These are phyloP conservation scores for Paramecium bursaria DNA, from an alignment of 73 alveolate species.

Conservation along the genomic window DNA sequence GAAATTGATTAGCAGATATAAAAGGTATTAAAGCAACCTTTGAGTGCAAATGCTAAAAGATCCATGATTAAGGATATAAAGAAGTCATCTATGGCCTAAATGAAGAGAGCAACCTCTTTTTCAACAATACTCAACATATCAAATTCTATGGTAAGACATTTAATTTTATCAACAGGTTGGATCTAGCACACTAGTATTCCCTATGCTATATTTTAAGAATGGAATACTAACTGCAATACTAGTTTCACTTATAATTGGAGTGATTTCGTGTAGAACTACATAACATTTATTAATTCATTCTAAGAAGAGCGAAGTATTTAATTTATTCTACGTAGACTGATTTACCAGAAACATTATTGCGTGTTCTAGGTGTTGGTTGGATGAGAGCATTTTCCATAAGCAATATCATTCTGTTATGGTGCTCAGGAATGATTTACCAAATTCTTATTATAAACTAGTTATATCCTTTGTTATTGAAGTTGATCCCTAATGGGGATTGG, in stretches of 20 bases:
- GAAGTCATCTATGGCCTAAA: not conserved
- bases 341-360: conserved; percentile 20
- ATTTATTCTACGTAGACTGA: not conserved
- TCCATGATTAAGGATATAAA: not conserved
- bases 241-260: conserved; percentile 15
- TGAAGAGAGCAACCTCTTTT: not conserved
- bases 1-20: not conserved
- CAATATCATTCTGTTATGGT: conserved; percentile 35
- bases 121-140: conserved; percentile 39
- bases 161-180: not conserved
- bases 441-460: conserved; percentile 29
- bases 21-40: conserved; percentile 4
- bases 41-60: not conserved
- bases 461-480: conserved; percentile 22
- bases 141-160: conserved; percentile 29
- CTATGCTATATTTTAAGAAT: conserved; percentile 13
- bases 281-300: conserved; percentile 17
- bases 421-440: conserved; percentile 28
- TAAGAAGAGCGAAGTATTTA: conserved; percentile 35
- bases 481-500: not conserved
- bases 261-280: conserved; percentile 47
- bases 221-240: conserved; percentile 18
- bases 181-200: conserved; percentile 47
- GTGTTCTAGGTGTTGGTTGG: conserved; percentile 43
- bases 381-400: conserved; percentile 17